Conservation (phyloP, 129 eudicot genomes). For the Artemisia argyi region DNA sequence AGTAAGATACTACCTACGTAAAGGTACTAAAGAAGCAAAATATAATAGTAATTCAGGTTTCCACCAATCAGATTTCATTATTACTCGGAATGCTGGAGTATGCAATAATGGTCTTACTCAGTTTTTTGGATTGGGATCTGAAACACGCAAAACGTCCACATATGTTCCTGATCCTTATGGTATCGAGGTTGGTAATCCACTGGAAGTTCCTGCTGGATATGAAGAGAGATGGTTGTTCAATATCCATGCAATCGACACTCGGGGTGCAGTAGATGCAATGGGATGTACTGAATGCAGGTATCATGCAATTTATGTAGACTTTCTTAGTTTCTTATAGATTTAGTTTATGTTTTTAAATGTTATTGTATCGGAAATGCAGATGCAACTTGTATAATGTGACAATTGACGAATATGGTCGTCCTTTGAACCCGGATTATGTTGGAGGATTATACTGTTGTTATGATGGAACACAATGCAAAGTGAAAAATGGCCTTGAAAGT, state of each 20-base stretch:
- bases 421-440: slow-evolving; percentile 42
- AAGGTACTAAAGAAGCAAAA: slow-evolving; percentile 26
- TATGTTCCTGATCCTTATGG: slow-evolving; percentile 80
- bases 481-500: slow-evolving; percentile 48
- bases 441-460: slow-evolving; percentile 84
- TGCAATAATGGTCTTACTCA: slow-evolving; percentile 51
- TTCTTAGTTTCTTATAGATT: not conserved
- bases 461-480: slow-evolving; percentile 63
- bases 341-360: not conserved
- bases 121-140: slow-evolving; percentile 71
- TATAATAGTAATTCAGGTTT: slow-evolving; percentile 23
- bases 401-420: slow-evolving; percentile 42
- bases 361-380: slow-evolving; percentile 36
- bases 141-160: slow-evolving; percentile 61
- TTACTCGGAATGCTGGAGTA: slow-evolving; percentile 48
- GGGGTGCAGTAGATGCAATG: slow-evolving; percentile 45
- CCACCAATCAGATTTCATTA: slow-evolving; percentile 34
- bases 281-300: slow-evolving; percentile 62
- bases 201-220: slow-evolving; percentile 52
- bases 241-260: slow-evolving; percentile 69
- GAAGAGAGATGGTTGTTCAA: slow-evolving; percentile 65
- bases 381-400: slow-evolving; percentile 73
- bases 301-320: not conserved
- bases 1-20: slow-evolving; percentile 42
- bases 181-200: slow-evolving; percentile 66